These are phyloP conservation scores for Fusarium ambrosium DNA, from an alignment of 2,329 filamentous ascomycete genomes.

Conservation along the genomic window DNA sequence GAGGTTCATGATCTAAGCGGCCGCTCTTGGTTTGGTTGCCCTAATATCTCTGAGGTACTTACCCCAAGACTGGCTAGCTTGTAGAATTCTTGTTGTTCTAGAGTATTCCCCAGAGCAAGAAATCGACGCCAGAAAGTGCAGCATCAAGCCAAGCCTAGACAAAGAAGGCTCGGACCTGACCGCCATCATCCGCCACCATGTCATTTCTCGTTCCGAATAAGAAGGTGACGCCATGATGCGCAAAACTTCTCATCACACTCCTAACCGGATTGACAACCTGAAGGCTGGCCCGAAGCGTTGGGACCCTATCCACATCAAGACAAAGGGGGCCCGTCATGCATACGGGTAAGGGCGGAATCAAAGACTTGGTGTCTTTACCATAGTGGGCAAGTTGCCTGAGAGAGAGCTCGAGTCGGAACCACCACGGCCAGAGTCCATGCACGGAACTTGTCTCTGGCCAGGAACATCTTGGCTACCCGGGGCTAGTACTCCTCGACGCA, in stretches of 20 bases:
- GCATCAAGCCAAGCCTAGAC: neutral
- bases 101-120: neutral
- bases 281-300: slow-evolving; percentile 27
- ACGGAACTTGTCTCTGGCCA: slow-evolving; percentile 28
- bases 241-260: slow-evolving; percentile 6
- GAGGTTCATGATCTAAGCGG: neutral
- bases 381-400: slow-evolving; percentile 18
- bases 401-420: slow-evolving; percentile 20
- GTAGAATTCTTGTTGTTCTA: neutral
- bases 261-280: neutral
- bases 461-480: slow-evolving; percentile 12
- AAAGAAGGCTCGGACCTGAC: neutral
- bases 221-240: neutral
- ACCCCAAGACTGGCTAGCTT: neutral
- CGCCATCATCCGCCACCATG: neutral
- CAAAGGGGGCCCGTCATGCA: slow-evolving; percentile 24
- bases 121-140: neutral
- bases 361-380: slow-evolving; percentile 22
- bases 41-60: neutral
- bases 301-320: slow-evolving; percentile 8
- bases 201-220: neutral
- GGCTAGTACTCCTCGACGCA: slow-evolving; percentile 26
- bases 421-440: slow-evolving; percentile 17
- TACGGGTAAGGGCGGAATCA: slow-evolving; percentile 8
- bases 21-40: neutral